These are phyloP conservation scores for Podila minutissima DNA, from an alignment of 192 early-diverging fungal genomes.

Conservation along the genomic window DNA sequence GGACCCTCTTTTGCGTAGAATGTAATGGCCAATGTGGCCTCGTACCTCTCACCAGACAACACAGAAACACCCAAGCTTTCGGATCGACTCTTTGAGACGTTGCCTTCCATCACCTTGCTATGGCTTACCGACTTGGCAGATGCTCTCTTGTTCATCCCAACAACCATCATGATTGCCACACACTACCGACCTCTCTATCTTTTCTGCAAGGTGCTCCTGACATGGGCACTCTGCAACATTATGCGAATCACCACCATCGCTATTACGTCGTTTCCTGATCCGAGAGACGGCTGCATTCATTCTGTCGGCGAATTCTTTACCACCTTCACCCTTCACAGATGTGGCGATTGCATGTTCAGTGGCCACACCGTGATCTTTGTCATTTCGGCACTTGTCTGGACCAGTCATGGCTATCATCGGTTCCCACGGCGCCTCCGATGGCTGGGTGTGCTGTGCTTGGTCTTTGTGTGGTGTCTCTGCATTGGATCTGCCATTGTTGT, in stretches of 20 bases:
- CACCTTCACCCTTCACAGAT: constrained; percentile 65
- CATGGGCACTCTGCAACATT: constrained; percentile 63
- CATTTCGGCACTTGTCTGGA: constrained; percentile 67
- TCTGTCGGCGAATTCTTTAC: constrained; percentile 65
- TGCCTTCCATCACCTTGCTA: constrained; percentile 60
- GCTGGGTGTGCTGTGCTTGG: constrained; percentile 49
- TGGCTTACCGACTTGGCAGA: constrained; percentile 73
- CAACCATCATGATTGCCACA: constrained; percentile 55
- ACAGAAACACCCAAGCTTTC: constrained; percentile 32
- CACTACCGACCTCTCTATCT: constrained; percentile 67
- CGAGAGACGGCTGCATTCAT: constrained; percentile 66
- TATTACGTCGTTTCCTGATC: constrained; percentile 72
- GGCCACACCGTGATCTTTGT: constrained; percentile 74
- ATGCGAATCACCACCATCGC: constrained; percentile 71
- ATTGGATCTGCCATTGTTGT: constrained; percentile 69
- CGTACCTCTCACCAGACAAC: constrained; percentile 60
- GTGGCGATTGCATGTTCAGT: constrained; percentile 75
- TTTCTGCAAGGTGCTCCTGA: constrained; percentile 60
- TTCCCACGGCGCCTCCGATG: constrained; percentile 33
- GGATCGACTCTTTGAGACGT: constrained; percentile 66
- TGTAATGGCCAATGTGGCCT: constrained; percentile 73
- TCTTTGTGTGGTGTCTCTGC: constrained; percentile 58
- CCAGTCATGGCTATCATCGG: constrained; percentile 59
- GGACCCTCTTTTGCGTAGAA: constrained; percentile 33
- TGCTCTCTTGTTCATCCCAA: constrained; percentile 62